Percentiles rank a stretch among this genome's conserved stretches.
phyloP scores from a whole-genome alignment of 2,329 filamentous ascomycete species.

The Thelonectria rubi region DNA sequence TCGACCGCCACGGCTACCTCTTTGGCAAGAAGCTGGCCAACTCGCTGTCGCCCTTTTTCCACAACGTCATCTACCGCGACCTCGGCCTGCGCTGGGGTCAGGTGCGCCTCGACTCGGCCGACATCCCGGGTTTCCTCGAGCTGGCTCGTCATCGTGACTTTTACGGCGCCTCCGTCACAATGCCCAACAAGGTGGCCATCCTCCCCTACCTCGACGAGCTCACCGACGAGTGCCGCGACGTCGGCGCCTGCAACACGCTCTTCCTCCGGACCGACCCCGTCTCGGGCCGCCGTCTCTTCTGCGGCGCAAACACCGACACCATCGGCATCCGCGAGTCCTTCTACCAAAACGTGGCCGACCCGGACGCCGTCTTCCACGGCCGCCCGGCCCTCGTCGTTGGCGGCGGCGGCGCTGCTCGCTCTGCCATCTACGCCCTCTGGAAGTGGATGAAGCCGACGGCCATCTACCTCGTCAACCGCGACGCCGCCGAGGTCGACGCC shows the following conservation, averaged over 20 bases:
- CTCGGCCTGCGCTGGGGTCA: constrained; percentile 62
- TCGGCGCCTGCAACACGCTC: constrained; percentile 83
- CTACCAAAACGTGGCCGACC: constrained; percentile 59
- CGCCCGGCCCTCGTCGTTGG: constrained; percentile 78
- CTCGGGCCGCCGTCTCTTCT: constrained; percentile 61
- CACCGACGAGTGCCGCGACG: constrained; percentile 75
- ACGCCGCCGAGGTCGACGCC: constrained; percentile 70
- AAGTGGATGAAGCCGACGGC: constrained; percentile 72
- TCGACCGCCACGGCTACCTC: constrained; percentile 62
- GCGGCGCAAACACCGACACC: constrained; percentile 85
- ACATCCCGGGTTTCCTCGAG: constrained; percentile 58
- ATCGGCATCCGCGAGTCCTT: constrained; percentile 81
- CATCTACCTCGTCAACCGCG: constrained; percentile 82
- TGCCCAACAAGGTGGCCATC: constrained; percentile 85
- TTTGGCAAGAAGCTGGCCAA: constrained; percentile 66
- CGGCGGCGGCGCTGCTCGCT: constrained; percentile 80
- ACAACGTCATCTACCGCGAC: constrained; percentile 62
- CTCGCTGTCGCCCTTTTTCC: constrained; percentile 64
- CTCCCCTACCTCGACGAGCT: constrained; percentile 77
- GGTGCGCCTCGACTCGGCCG: constrained; percentile 60
- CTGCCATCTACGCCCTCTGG: constrained; percentile 78
- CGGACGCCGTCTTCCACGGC: constrained; percentile 60
- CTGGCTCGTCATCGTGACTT: constrained; percentile 66
- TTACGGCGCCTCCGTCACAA: constrained; percentile 78
- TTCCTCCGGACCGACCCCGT: constrained; percentile 63